Evolutionary conservation across 1,284 basidiomycete genomes (phyloP).

Genomic region (Naganishia sp.): DNA sequence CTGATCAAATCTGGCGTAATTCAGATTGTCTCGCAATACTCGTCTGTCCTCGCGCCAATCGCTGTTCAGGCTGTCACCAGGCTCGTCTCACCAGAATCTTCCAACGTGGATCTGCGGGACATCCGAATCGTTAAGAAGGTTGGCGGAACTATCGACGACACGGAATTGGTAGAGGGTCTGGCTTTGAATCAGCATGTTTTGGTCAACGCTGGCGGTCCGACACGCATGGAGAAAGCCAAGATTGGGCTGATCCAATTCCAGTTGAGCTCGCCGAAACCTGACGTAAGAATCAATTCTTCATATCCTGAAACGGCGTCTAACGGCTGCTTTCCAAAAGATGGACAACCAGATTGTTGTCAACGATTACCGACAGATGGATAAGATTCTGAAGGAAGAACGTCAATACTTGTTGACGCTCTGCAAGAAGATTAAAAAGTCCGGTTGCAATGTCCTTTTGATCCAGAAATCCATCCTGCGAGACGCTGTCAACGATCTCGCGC

Average conservation of each 20-base stretch:
- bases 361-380: conserved; percentile 99
- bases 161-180: conserved; percentile 93
- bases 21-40: conserved; percentile 97
- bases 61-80: conserved; percentile 95
- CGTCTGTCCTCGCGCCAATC: conserved; percentile 93
- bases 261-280: conserved; percentile 94
- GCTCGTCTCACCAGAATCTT: conserved; percentile 78
- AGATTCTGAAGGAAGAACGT: conserved; percentile 98
- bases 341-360: conserved; percentile 99
- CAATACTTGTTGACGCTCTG: conserved; percentile 97
- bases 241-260: conserved; percentile 99
- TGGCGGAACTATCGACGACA: conserved; percentile 97
- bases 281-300: conserved; percentile 62
- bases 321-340: conserved; percentile 65
- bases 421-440: conserved; percentile 99
- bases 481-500: conserved; percentile 96
- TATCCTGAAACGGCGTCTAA: neutral
- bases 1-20: neutral
- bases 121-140: conserved; percentile 98
- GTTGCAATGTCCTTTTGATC: conserved; percentile 97
- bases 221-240: conserved; percentile 96
- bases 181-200: conserved; percentile 96
- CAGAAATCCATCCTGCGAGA: conserved; percentile 99
- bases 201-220: conserved; percentile 85
- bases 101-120: conserved; percentile 94